A percentile compares a stretch with the other conserved stretches of the same genome.
phyloP scores from a whole-genome alignment of 2,329 filamentous ascomycete genomes.

The Ciborinia camelliae region DNA sequence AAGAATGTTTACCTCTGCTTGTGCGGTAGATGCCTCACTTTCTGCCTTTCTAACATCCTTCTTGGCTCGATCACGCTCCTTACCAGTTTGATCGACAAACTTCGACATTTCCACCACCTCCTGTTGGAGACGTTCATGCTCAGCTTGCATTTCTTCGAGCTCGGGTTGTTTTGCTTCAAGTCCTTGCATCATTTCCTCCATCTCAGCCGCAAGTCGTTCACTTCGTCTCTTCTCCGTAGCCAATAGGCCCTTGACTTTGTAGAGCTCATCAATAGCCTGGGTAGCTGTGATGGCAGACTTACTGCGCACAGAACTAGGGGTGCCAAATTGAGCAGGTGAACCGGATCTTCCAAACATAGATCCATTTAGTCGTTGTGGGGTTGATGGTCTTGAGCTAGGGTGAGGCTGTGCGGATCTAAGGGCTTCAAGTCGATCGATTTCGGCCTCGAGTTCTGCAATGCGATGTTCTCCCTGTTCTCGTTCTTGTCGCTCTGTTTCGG shows the following conservation, averaged over 20 bases:
- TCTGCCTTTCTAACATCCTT: constrained; percentile 78
- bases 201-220: constrained; percentile 68
- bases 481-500: constrained; percentile 55
- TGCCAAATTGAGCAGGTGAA: constrained; percentile 55
- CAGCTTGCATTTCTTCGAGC: constrained; percentile 77
- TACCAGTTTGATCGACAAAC: constrained; percentile 75
- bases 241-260: constrained; percentile 68
- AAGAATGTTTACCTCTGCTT: constrained; percentile 72
- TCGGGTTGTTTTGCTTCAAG: constrained; percentile 85
- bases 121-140: constrained; percentile 74
- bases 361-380: constrained; percentile 55
- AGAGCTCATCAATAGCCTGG: constrained; percentile 62
- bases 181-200: constrained; percentile 83
- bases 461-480: constrained; percentile 59
- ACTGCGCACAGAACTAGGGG: constrained; percentile 53
- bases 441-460: constrained; percentile 61
- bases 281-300: constrained; percentile 57
- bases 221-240: constrained; percentile 70
- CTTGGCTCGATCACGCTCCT: constrained; percentile 73
- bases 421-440: constrained; percentile 58
- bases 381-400: constrained; percentile 53
- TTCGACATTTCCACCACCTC: constrained; percentile 84
- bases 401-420: constrained; percentile 43
- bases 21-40: constrained; percentile 60
- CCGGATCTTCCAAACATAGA: constrained; percentile 50